Conservation (phyloP, 345 rosid genomes). For the Jatropha curcas region DNA sequence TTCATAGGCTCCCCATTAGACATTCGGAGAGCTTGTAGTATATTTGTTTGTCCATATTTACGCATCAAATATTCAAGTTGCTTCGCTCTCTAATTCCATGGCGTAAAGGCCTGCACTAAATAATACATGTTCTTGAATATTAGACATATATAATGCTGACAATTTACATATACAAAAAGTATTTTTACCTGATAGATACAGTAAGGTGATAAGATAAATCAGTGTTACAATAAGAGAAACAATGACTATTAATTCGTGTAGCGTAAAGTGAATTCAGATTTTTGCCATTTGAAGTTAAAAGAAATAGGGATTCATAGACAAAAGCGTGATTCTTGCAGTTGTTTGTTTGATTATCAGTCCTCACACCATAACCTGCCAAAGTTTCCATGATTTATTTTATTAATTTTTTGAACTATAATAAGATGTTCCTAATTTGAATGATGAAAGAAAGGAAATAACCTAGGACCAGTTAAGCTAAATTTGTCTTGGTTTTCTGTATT, state of each 20-base stretch:
- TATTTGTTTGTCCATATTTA: constrained; percentile 17
- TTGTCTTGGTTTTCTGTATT: constrained; percentile 12
- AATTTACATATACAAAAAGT: too few species aligned
- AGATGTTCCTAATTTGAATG: too few species aligned
- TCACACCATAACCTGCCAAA: constrained; percentile 47
- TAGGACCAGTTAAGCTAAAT: constrained; percentile 37
- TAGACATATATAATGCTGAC: too few species aligned
- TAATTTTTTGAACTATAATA: not conserved
- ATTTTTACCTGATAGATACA: constrained; percentile 42
- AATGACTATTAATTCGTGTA: constrained; percentile 27
- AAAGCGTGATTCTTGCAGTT: constrained; percentile 38
- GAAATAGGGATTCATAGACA: constrained; percentile 45
- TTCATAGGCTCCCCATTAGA: constrained; percentile 32
- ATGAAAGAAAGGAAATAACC: not conserved
- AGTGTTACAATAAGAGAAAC: constrained; percentile 33
- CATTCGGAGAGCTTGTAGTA: constrained; percentile 25
- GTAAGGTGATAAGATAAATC: constrained; percentile 30
- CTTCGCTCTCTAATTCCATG: constrained; percentile 51
- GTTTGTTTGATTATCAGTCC: constrained; percentile 38
- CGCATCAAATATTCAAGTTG: constrained; percentile 34
- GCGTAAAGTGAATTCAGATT: constrained; percentile 29
- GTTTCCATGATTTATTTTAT: not conserved
- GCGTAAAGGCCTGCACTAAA: constrained; percentile 44
- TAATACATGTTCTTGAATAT: not conserved
- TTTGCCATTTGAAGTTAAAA: constrained; percentile 41